Evolutionary conservation across 2,329 filamentous ascomycete genomes (phyloP), one percentile per base, ranked within the genome.

Genomic region (Xylaria sp.): DNA sequence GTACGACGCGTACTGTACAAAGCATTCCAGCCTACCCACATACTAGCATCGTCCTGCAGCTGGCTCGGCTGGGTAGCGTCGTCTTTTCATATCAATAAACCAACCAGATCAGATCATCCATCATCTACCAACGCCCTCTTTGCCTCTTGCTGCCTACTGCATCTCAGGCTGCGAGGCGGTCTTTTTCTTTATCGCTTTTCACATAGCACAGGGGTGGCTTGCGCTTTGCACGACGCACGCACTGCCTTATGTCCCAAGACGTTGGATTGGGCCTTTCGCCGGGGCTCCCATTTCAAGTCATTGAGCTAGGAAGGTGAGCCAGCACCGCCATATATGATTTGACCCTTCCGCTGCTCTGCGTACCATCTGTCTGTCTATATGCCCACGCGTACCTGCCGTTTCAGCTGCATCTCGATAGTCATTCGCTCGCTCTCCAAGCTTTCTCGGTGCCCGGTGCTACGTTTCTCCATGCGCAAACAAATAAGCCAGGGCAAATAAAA

Each of bases 401-500:
- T 37, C 61, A 60, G 48, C 52, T 58, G 61, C 46, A 18, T 70
- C 52, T 67, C 28, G 44, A 52, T 62, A 23, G 37, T 39, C 34
- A 18, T 67, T 63, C 58, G 39, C 52, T 60, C 39, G 39, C 39
- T 60, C 48, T 56, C 25, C 66, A 60, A 63, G 50, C 58, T 66
- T n/a, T 55, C 59, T 64, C 48, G 44, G 39, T 65, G 56, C 51
- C 46, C 50, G 39, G 61, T 46, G 28, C 32, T 23, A 58, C 46
- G 39, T 57, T 70, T 25, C 50, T 60, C 39, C n/a, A 37, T 50
- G 37, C 51, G 55, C 41, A 75, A 72, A 51, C 65, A 73, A 61
- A 69, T 73, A 58, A 78, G 79, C 34, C 37, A 25, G 52, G n/a
- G 58, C 87, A 52, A 88, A 88, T 75, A 79, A 8, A 37, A 37